Evolutionary conservation across 805 yeast genomes (phyloP).

Genomic region (Candida bentonensis): DNA sequence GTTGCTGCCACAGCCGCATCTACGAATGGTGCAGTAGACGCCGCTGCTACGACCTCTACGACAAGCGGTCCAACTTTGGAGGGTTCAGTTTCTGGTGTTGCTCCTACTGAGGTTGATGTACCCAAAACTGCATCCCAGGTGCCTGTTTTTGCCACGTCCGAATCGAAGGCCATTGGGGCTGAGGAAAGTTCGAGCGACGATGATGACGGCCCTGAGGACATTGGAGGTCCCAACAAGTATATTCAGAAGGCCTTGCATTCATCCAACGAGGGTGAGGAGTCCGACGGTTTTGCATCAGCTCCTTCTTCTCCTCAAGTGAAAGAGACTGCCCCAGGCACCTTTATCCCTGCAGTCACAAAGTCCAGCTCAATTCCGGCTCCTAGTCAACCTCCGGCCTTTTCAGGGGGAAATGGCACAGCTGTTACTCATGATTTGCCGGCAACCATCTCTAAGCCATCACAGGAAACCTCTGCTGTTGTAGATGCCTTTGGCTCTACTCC

Average conservation of each 20-base stretch:
- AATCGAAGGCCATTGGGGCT: conserved; percentile 5
- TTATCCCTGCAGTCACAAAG: background rate
- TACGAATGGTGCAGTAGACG: background rate
- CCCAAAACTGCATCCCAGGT: background rate
- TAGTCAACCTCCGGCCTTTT: too few species aligned
- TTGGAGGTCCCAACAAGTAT: conserved; percentile 6
- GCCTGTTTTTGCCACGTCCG: background rate
- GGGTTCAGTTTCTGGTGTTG: background rate
- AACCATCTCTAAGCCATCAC: too few species aligned
- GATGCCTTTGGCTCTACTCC: too few species aligned
- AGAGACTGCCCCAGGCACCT: background rate
- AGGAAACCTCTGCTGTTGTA: too few species aligned
- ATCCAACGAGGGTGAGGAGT: background rate
- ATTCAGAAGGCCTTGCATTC: background rate
- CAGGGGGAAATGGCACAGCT: too few species aligned
- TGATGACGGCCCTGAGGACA: conserved; percentile 16
- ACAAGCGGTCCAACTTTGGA: too few species aligned
- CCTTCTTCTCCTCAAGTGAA: conserved; percentile 1
- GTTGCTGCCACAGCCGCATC: background rate
- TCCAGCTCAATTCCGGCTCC: background rate
- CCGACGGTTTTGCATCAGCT: background rate
- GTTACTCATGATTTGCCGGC: too few species aligned
- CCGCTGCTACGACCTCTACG: background rate
- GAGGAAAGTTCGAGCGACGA: conserved; percentile 16
- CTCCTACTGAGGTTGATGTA: background rate